These are phyloP conservation scores for Botrytis hyacinthi DNA, from an alignment of 2,329 filamentous ascomycete species.

Conservation along the genomic window DNA sequence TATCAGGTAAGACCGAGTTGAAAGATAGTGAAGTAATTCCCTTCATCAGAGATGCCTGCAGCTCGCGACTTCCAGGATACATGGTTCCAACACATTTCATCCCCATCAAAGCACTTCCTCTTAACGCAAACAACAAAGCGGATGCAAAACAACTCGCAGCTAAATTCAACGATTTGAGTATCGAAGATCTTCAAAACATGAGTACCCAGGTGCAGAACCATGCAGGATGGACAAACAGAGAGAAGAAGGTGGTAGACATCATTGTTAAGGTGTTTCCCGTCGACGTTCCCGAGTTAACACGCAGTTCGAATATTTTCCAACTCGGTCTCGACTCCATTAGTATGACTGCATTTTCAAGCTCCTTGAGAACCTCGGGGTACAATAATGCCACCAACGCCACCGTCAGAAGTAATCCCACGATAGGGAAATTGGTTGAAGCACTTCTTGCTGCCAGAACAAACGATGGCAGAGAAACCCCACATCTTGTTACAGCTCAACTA, in stretches of 20 bases:
- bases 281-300: conserved; percentile 43
- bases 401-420: conserved; percentile 61
- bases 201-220: conserved; percentile 40
- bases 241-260: conserved; percentile 50
- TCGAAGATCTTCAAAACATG: conserved; percentile 59
- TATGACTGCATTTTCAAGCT: conserved; percentile 65
- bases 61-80: conserved; percentile 69
- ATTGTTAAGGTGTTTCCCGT: conserved; percentile 45
- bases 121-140: conserved; percentile 88
- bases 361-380: conserved; percentile 64
- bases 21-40: conserved; percentile 44
- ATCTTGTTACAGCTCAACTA: conserved; percentile 40
- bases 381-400: conserved; percentile 58
- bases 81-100: conserved; percentile 90
- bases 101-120: conserved; percentile 66
- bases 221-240: conserved; percentile 41
- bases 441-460: conserved; percentile 18
- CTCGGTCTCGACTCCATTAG: conserved; percentile 87
- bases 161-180: conserved; percentile 61
- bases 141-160: conserved; percentile 68
- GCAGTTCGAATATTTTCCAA: conserved; percentile 74
- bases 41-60: conserved; percentile 61
- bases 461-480: conserved; percentile 26
- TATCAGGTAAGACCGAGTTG: conserved; percentile 29
- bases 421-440: conserved; percentile 47